Conservation (phyloP, 1,284 basidiomycete genomes). For the Mycena citricolor region DNA sequence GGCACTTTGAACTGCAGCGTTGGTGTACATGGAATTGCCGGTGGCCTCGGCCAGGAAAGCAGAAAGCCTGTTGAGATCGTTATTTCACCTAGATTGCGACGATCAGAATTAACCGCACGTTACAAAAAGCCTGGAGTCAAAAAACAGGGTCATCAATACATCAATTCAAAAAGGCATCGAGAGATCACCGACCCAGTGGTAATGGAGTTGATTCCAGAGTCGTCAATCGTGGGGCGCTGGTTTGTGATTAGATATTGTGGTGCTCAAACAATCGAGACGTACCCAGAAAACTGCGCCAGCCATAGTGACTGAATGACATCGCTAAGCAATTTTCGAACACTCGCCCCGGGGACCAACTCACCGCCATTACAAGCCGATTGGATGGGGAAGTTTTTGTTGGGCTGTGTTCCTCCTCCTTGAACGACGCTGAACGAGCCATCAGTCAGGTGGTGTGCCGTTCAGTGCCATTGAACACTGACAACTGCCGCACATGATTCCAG, state of each 20-base stretch:
- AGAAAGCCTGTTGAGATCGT: slow-evolving; percentile 38
- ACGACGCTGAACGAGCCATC: too few species aligned
- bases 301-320: slow-evolving; percentile 39
- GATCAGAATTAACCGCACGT: slow-evolving; percentile 28
- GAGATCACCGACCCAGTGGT: slow-evolving; percentile 46
- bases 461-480: slow-evolving; percentile 39
- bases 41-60: slow-evolving; percentile 48
- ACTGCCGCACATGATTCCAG: slow-evolving; percentile 47
- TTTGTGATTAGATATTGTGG: not conserved
- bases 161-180: not conserved
- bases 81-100: too few species aligned
- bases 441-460: too few species aligned
- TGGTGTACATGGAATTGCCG: slow-evolving; percentile 41
- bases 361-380: slow-evolving; percentile 42
- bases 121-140: slow-evolving; percentile 33
- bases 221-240: slow-evolving; percentile 41
- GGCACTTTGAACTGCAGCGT: slow-evolving; percentile 45
- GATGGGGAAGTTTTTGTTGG: slow-evolving; percentile 41
- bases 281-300: slow-evolving; percentile 55
- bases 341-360: slow-evolving; percentile 24
- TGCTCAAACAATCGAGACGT: slow-evolving; percentile 18
- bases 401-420: slow-evolving; percentile 36
- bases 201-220: slow-evolving; percentile 44
- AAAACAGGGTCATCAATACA: not conserved
- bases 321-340: not conserved